phyloP scores from a whole-genome alignment of 768 basidiomycete genomes.

The Naganishia onofrii region DNA sequence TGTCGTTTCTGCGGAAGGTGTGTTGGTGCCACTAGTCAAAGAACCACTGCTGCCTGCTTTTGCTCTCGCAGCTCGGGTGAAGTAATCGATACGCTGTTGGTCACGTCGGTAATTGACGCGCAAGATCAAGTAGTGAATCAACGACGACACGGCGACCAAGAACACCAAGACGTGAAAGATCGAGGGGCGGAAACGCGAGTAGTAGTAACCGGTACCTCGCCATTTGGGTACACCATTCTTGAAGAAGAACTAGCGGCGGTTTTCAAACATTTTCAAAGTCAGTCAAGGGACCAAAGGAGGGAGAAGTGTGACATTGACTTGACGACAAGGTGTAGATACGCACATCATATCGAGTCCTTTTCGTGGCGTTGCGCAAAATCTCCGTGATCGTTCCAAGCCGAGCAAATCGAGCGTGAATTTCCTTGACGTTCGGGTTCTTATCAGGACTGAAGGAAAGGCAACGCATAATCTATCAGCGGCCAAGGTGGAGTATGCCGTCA shows the following conservation, averaged over 20 bases:
- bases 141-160: constrained; percentile 71
- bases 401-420: constrained; percentile 84
- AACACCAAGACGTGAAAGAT: constrained; percentile 76
- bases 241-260: constrained; percentile 63
- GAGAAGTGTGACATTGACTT: constrained; percentile 22
- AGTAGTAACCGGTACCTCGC: constrained; percentile 96
- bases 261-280: constrained; percentile 28
- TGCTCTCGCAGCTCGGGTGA: constrained; percentile 26
- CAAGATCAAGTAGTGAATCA: constrained; percentile 77
- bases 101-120: constrained; percentile 73
- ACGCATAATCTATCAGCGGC: not conserved
- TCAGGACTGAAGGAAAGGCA: constrained; percentile 65
- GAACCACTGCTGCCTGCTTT: constrained; percentile 8
- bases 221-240: constrained; percentile 96
- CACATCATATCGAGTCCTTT: constrained; percentile 68
- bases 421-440: constrained; percentile 83
- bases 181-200: constrained; percentile 91
- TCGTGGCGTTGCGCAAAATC: constrained; percentile 73
- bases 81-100: constrained; percentile 61
- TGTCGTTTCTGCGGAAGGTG: not conserved
- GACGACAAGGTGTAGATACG: not conserved
- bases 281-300: constrained; percentile 23
- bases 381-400: constrained; percentile 78
- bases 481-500: not conserved
- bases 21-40: not conserved